Evolutionary conservation across 495 filamentous ascomycete genomes (phyloP), one percentile per base, ranked within the genome.

Genomic region (Margaritispora aquatica): DNA sequence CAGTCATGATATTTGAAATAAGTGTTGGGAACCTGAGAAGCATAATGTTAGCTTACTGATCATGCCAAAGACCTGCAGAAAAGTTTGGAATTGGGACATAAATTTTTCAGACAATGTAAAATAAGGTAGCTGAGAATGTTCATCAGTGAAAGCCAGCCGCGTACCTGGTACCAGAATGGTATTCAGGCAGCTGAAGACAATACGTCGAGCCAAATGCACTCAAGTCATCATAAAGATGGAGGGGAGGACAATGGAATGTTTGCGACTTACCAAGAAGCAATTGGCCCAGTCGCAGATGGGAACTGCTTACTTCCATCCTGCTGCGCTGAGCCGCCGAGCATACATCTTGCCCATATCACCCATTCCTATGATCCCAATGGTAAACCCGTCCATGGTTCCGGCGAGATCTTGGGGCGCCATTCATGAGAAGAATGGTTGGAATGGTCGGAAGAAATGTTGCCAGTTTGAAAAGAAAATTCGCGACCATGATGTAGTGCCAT

Each of bases 141-240:
- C 92, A 96, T 96, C 92, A 96, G 71, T 83, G 92, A 90, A 80
- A 79, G 57, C 20, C 62, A 64, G 56, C 61, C 55, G 56, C 62
- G 17, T 31, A 60, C 61, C 61, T 58, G 66, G 61, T 64, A 66
- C 63, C 63, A 69, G 61, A 69, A 69, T 62, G 63, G 61, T 58
- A 64, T n/a, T 61, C 66, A 63, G 50, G 57, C 54, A 54, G 64
- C 70, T 67, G 70, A 78, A 73, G 67, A 70, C 80, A 83, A 89
- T 95, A 80, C 91, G 38, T 97, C 91, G 89, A 97, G 92, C 92
- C 92, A 97, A 97, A 97, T 97, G 92, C 92, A 89, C 92, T 97
- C 92, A 90, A 89, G 90, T 97, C 92, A 97, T 96, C 92, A 93
- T 92, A 69, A 70, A 67, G 34, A 41, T 26, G 19, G 51, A 53